Evolutionary conservation across 2,329 filamentous ascomycete genomes (phyloP).

Genomic region (Stylonectria norvegica): DNA sequence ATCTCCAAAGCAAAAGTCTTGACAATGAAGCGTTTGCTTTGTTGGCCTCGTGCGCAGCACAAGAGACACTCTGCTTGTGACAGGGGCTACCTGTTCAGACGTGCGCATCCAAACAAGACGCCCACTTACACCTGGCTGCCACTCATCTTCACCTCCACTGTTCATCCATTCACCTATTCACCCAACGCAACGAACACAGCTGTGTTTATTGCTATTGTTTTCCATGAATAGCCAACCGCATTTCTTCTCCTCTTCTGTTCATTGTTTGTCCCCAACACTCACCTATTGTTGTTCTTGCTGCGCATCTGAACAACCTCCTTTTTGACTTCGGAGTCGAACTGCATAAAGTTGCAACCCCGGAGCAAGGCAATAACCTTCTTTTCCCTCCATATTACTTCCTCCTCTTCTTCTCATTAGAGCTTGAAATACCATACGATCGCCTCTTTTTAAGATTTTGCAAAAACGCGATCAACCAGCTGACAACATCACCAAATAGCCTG

Average conservation of each 20-base stretch:
- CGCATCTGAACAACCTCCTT: neutral
- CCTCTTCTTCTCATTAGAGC: neutral
- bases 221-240: neutral
- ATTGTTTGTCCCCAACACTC: neutral
- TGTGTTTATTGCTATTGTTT: too few species aligned
- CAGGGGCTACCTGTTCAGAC: too few species aligned
- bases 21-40: too few species aligned
- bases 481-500: constrained; percentile 11
- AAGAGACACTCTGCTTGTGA: too few species aligned
- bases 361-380: neutral
- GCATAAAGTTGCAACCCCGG: too few species aligned
- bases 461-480: constrained; percentile 11
- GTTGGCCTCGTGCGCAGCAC: neutral
- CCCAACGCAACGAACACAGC: too few species aligned
- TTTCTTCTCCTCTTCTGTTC: neutral
- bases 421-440: neutral
- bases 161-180: constrained; percentile 7
- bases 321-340: too few species aligned
- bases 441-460: constrained; percentile 2
- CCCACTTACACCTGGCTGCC: neutral
- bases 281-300: neutral
- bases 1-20: too few species aligned
- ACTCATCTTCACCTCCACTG: too few species aligned
- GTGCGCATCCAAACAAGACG: neutral
- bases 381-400: neutral